A percentile compares a stretch with the other conserved stretches of the same genome.
Evolutionary conservation across 2,329 filamentous ascomycete genomes (phyloP).

Genomic region (Chaetomiaceae sp.): DNA sequence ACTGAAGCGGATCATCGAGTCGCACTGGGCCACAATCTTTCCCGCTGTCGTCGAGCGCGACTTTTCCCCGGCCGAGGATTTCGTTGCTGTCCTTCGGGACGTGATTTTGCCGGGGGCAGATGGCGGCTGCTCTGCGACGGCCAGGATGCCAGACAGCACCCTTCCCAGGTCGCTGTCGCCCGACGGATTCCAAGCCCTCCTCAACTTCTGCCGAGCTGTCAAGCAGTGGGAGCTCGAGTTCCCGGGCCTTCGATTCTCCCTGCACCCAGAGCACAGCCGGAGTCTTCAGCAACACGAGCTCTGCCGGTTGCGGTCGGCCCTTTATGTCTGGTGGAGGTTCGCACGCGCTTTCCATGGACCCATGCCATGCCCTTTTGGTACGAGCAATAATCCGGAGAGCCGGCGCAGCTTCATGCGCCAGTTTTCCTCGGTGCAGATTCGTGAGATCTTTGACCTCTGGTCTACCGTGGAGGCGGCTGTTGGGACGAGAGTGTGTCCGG

Average conservation of each 20-base stretch:
- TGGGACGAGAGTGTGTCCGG: conserved; percentile 41
- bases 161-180: background rate
- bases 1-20: conserved; percentile 36
- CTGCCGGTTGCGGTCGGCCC: conserved; percentile 41
- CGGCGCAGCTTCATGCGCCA: conserved; percentile 39
- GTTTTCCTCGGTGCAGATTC: conserved; percentile 38
- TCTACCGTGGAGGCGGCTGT: conserved; percentile 40
- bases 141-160: background rate
- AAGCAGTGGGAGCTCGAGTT: conserved; percentile 37
- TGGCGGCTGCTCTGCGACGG: background rate
- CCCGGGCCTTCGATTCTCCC: conserved; percentile 34
- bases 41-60: conserved; percentile 37
- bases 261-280: conserved; percentile 38
- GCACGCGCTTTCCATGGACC: conserved; percentile 46
- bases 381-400: conserved; percentile 28
- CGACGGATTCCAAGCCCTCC: conserved; percentile 19
- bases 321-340: conserved; percentile 52
- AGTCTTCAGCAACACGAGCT: conserved; percentile 38
- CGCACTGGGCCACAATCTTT: conserved; percentile 38
- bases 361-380: conserved; percentile 19
- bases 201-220: conserved; percentile 30
- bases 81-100: conserved; percentile 38
- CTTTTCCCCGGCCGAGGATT: conserved; percentile 39
- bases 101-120: background rate
- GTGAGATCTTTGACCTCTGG: conserved; percentile 42